phyloP scores from a whole-genome alignment of 2,329 filamentous ascomycete genomes.

The Lasiodiplodia hormozganensis region DNA sequence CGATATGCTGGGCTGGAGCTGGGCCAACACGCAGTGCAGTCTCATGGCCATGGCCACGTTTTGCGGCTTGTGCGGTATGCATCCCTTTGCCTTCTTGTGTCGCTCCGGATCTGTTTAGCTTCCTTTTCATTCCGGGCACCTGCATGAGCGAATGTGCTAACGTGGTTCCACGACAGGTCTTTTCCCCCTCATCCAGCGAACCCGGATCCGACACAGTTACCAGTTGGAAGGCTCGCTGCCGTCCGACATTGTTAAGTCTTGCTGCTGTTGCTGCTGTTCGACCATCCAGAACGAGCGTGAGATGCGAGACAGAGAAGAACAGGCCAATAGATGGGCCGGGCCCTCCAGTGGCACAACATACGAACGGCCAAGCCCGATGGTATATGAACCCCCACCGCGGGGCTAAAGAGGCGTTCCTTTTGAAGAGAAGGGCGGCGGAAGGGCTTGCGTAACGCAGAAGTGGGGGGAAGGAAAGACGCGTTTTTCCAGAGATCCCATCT shows the following conservation, averaged over 20 bases:
- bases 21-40: constrained; percentile 50
- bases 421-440: not conserved
- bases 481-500: not conserved
- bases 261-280: constrained; percentile 52
- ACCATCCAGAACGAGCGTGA: constrained; percentile 55
- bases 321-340: constrained; percentile 44
- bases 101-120: not conserved
- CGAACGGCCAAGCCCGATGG: constrained; percentile 40
- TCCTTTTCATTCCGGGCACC: not conserved
- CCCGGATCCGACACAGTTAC: constrained; percentile 51
- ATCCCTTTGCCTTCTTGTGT: constrained; percentile 5
- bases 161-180: constrained; percentile 33
- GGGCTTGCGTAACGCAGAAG: not conserved
- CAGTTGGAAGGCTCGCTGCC: constrained; percentile 48
- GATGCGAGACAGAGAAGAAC: constrained; percentile 53
- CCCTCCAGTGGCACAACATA: constrained; percentile 45
- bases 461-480: constrained; percentile 2
- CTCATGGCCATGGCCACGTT: constrained; percentile 41
- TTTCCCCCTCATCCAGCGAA: constrained; percentile 47
- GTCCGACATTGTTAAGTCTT: constrained; percentile 44
- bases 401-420: constrained; percentile 3
- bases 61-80: constrained; percentile 46
- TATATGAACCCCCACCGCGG: constrained; percentile 35
- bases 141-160: not conserved
- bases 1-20: constrained; percentile 46